Conservation (phyloP, 306 rosid species). For the Carpinus viminea region DNA sequence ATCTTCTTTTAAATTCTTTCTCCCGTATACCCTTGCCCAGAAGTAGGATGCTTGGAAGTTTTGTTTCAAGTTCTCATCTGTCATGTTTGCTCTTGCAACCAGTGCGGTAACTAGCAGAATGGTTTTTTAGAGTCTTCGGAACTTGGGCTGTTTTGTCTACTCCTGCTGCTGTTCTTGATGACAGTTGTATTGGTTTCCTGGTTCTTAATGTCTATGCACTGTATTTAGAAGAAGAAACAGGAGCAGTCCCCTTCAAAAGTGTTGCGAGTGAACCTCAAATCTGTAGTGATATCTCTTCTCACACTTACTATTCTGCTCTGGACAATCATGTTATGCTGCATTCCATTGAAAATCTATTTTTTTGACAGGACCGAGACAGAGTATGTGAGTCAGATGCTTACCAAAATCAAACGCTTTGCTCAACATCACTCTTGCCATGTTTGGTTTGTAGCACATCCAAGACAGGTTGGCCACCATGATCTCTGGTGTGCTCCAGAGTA, state of each 20-base stretch:
- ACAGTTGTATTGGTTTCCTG: neutral
- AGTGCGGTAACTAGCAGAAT: neutral
- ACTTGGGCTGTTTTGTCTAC: neutral
- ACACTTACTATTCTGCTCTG: slow-evolving; percentile 8
- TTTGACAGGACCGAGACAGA: slow-evolving; percentile 86
- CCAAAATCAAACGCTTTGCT: slow-evolving; percentile 86
- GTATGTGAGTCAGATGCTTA: slow-evolving; percentile 94
- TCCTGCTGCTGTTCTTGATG: neutral
- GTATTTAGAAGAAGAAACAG: neutral
- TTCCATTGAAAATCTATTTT: neutral
- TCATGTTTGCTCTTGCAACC: neutral
- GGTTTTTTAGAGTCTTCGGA: neutral
- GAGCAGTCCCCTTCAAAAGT: neutral
- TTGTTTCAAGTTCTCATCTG: neutral
- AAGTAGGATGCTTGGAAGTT: neutral
- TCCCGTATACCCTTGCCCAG: neutral
- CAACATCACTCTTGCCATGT: slow-evolving; percentile 95
- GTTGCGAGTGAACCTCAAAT: neutral
- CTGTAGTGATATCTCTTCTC: slow-evolving; percentile 1
- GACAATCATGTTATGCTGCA: slow-evolving; percentile 4
- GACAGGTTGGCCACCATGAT: slow-evolving; percentile 60
- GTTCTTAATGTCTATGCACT: neutral
- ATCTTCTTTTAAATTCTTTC: neutral
- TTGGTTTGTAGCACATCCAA: slow-evolving; percentile 98
- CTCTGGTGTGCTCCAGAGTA: neutral